These are phyloP conservation scores for Tetrapisispora fleetii DNA, from an alignment of 805 yeast genomes.

Conservation along the genomic window DNA sequence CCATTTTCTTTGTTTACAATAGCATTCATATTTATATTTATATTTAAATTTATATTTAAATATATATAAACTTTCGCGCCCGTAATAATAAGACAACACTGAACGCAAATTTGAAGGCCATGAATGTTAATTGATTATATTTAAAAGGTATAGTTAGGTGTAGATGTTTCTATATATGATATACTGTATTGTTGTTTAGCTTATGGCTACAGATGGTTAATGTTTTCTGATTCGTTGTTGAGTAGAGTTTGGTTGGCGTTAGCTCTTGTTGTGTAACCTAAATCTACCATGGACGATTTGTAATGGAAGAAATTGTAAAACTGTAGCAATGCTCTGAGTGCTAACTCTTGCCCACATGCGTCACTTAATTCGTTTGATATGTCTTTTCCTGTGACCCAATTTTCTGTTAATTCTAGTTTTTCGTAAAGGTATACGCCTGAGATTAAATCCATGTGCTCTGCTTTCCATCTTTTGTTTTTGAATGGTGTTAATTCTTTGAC, in stretches of 20 bases:
- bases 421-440: slow-evolving; percentile 77
- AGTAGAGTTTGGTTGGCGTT: not conserved
- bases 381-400: slow-evolving; percentile 82
- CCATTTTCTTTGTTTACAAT: no score
- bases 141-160: no score
- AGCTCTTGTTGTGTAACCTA: slow-evolving; percentile 41
- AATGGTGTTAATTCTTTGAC: slow-evolving; percentile 77
- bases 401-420: slow-evolving; percentile 62
- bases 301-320: slow-evolving; percentile 62
- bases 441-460: slow-evolving; percentile 85
- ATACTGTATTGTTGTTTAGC: not conserved
- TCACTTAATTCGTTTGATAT: slow-evolving; percentile 63
- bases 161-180: no score
- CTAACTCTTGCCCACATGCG: slow-evolving; percentile 78
- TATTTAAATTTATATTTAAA: no score
- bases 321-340: slow-evolving; percentile 67
- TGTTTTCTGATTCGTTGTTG: slow-evolving; percentile 4
- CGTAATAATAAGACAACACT: no score
- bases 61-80: no score
- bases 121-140: no score
- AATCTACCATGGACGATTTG: slow-evolving; percentile 38
- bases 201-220: not conserved
- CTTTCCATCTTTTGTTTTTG: slow-evolving; percentile 90
- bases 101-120: no score
- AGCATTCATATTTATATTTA: no score